Evolutionary conservation across 1,284 basidiomycete genomes (phyloP), one percentile per base, ranked within the genome.

Genomic region (Trichosporon coremiiforme): DNA sequence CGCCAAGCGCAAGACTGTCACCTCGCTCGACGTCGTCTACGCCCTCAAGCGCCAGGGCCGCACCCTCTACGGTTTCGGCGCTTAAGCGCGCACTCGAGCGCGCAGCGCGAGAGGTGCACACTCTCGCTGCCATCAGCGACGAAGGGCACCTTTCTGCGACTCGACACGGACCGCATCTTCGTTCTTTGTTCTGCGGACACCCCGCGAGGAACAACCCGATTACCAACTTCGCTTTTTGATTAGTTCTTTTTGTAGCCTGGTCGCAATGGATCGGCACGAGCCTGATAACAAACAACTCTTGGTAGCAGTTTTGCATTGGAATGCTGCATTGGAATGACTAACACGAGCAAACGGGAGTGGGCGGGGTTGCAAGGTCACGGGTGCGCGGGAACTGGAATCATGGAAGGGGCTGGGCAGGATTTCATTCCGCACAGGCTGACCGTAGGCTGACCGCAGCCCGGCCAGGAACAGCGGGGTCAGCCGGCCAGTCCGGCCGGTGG

Each of bases 1-100:
- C 86, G 93, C 94, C 70, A 95, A 95, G 87, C 89, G 93, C 79
- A 93, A 93, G 87, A 93, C 91, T 65, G 91, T 94, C 73, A 93
- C 90, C 62, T 92, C 94, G 2, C 91, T 87, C 80, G 86, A 87
- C 78, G 86, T 87, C 73, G 93, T 96, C 73, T 95, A 95, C 84
- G 93, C 94, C 29, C 89, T 97, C 77, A 96, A 96, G 88, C 89
- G 93, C 72, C 92, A 91, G 79, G 92, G 92, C 66, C 88, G 93
- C 79, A 94, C 92, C 62, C 88, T 95, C 57, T 95, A 95, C 84
- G 94, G 90, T 84, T 90, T 91, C 85, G 90, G 90, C 81, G 88
- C 88, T 68, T 90, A 86, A 84, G 68, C 76, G 55, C 15, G 7
- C 25, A 15, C 41, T 17, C 41, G 41, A 17, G 22, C 57, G 5